Evolutionary conservation across 345 rosid species (phyloP).

Genomic region (Erodium maritimum): DNA sequence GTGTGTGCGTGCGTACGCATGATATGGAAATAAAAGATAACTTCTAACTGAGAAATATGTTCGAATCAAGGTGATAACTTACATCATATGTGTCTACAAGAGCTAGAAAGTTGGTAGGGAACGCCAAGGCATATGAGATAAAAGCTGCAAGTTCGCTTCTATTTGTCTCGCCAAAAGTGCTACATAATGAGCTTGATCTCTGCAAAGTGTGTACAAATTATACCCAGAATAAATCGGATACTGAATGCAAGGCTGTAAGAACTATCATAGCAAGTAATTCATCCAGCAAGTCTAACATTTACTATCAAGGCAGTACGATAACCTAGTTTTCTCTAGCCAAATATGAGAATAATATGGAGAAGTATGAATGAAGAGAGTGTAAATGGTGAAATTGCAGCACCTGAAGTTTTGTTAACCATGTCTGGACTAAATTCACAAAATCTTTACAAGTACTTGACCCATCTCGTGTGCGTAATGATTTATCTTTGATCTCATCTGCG

Average conservation of each 20-base stretch:
- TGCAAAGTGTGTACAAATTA: slow-evolving; percentile 20
- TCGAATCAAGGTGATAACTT: slow-evolving; percentile 19
- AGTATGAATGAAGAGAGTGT: neutral
- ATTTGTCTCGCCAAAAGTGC: slow-evolving; percentile 70
- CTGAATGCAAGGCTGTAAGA: neutral
- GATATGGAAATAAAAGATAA: neutral
- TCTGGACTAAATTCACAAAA: slow-evolving; percentile 64
- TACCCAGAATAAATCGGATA: neutral
- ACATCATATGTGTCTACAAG: slow-evolving; percentile 94
- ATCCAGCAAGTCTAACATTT: neutral
- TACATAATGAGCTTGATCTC: slow-evolving; percentile 48
- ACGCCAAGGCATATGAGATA: slow-evolving; percentile 84
- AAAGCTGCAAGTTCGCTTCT: slow-evolving; percentile 91
- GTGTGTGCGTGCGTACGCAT: neutral
- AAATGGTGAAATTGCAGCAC: slow-evolving; percentile 23
- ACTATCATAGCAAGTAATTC: too few relatives aligned
- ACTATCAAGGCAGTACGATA: neutral
- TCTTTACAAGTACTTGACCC: slow-evolving; percentile 68
- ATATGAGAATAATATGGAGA: neutral
- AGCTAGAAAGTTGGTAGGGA: slow-evolving; percentile 76
- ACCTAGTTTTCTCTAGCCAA: neutral
- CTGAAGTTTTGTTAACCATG: slow-evolving; percentile 73
- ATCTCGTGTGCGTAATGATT: slow-evolving; percentile 45
- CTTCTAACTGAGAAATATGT: neutral
- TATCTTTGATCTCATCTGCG: slow-evolving; percentile 76